phyloP scores from a whole-genome alignment of 257 asterid species.

The Scutellaria galericulata region DNA sequence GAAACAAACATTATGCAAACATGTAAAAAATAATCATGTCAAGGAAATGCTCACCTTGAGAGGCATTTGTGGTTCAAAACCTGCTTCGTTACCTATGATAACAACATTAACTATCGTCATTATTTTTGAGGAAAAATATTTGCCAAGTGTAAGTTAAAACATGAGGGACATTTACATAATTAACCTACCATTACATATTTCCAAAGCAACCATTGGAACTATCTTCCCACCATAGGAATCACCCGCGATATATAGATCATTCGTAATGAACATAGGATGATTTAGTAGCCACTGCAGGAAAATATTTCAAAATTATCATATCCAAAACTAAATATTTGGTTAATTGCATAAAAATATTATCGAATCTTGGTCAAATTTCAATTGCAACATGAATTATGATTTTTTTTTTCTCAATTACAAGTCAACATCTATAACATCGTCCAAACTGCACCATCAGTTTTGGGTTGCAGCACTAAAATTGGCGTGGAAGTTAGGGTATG shows the following conservation, averaged over 20 bases:
- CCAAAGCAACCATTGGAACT: slow-evolving; percentile 38
- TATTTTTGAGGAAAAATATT: background rate
- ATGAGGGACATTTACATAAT: background rate
- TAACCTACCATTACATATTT: slow-evolving; percentile 41
- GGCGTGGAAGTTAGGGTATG: too few relatives aligned
- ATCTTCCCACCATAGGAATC: slow-evolving; percentile 50
- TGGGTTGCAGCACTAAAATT: too few relatives aligned
- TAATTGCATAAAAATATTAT: too few relatives aligned
- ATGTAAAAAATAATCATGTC: too few relatives aligned
- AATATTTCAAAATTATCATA: background rate
- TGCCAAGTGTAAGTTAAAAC: background rate
- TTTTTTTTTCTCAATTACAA: too few relatives aligned
- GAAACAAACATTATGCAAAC: background rate
- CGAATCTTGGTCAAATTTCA: too few relatives aligned
- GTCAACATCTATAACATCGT: too few relatives aligned
- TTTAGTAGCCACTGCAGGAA: slow-evolving; percentile 47
- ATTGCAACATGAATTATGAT: too few relatives aligned
- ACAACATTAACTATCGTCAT: background rate
- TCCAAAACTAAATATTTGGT: too few relatives aligned
- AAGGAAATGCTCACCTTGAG: slow-evolving; percentile 39
- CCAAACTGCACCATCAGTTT: too few relatives aligned
- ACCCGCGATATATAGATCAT: slow-evolving; percentile 46
- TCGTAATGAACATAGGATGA: slow-evolving; percentile 38
- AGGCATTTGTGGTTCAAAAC: slow-evolving; percentile 39
- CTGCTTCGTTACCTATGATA: slow-evolving; percentile 47